These are phyloP conservation scores for Penicillium frequentans DNA, from an alignment of 2,329 filamentous ascomycete species.

Conservation along the genomic window DNA sequence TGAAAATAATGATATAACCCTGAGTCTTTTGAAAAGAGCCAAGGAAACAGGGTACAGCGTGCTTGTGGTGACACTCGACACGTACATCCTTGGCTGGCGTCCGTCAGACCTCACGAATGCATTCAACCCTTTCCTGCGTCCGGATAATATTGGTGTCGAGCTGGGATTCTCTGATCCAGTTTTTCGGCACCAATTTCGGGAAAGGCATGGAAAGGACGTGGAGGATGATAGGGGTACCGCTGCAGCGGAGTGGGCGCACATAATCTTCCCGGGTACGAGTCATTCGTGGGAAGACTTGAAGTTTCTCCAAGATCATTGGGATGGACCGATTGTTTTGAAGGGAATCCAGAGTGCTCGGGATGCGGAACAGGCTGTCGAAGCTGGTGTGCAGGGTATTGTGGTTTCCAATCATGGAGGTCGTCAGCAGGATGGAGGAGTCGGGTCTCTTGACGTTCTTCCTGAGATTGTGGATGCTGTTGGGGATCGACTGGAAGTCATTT, in stretches of 20 bases:
- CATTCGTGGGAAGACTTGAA: conserved; percentile 62
- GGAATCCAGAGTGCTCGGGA: conserved; percentile 52
- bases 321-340: conserved; percentile 62
- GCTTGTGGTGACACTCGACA: conserved; percentile 71
- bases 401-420: conserved; percentile 53
- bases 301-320: conserved; percentile 58
- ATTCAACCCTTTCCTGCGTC: conserved; percentile 43
- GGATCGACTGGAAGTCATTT: conserved; percentile 41
- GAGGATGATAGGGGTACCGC: conserved; percentile 51
- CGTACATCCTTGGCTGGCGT: conserved; percentile 67
- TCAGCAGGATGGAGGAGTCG: conserved; percentile 49
- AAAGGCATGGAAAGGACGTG: conserved; percentile 39
- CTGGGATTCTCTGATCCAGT: conserved; percentile 67
- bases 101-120: conserved; percentile 63
- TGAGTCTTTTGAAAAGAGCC: conserved; percentile 61
- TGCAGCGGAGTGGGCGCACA: conserved; percentile 51
- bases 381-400: conserved; percentile 48
- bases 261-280: conserved; percentile 54
- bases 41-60: conserved; percentile 61
- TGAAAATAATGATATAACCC: conserved; percentile 62
- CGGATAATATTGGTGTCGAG: conserved; percentile 51
- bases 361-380: conserved; percentile 43
- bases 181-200: conserved; percentile 57
- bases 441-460: conserved; percentile 51
- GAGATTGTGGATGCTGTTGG: conserved; percentile 52